These are phyloP conservation scores for Priceomyces fermenticarens DNA, from an alignment of 805 yeast species.

Conservation along the genomic window DNA sequence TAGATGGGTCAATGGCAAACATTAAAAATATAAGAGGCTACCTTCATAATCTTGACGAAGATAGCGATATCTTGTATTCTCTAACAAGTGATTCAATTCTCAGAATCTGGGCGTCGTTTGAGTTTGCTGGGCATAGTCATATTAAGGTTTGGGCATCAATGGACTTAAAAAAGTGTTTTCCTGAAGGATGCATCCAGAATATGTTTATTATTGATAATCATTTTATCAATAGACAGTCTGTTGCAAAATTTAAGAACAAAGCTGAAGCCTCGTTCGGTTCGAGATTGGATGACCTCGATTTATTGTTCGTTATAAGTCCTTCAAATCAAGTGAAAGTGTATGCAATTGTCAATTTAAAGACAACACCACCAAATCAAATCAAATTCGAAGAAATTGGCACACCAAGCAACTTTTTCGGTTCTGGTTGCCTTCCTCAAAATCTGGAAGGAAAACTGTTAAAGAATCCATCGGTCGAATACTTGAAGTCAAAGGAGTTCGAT, in stretches of 20 bases:
- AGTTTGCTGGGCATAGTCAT: constrained; percentile 53
- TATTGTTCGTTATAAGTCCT: constrained; percentile 40
- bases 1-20: constrained; percentile 26
- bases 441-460: not conserved
- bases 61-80: constrained; percentile 53
- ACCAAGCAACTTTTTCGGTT: constrained; percentile 9
- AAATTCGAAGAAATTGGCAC: constrained; percentile 33
- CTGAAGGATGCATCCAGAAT: constrained; percentile 14
- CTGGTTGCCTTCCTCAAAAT: constrained; percentile 12
- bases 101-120: constrained; percentile 69
- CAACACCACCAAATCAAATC: constrained; percentile 55
- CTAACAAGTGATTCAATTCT: constrained; percentile 56
- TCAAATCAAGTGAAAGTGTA: constrained; percentile 42
- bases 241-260: constrained; percentile 8
- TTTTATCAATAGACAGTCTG: constrained; percentile 18
- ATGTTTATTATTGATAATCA: constrained; percentile 37
- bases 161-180: constrained; percentile 23
- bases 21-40: constrained; percentile 32
- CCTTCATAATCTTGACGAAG: constrained; percentile 27
- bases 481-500: constrained; percentile 12
- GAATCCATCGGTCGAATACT: constrained; percentile 4
- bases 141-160: constrained; percentile 56
- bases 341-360: constrained; percentile 49
- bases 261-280: constrained; percentile 1
- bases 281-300: constrained; percentile 13